Percentiles rank a stretch among this genome's conserved stretches.
Evolutionary conservation across 257 asterid species (phyloP).

Genomic region (Jaltomata sinuosa): DNA sequence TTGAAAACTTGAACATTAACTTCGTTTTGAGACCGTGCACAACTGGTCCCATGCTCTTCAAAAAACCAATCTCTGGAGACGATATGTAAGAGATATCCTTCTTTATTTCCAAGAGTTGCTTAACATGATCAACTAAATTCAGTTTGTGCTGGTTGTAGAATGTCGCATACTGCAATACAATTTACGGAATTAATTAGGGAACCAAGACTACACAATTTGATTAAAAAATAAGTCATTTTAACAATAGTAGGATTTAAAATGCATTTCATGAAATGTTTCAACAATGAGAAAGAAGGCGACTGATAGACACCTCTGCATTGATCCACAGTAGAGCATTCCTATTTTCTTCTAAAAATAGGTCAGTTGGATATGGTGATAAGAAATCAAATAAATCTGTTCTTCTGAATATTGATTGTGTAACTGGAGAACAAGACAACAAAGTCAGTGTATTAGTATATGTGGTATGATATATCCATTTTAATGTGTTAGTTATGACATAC

Average conservation of each 20-base stretch:
- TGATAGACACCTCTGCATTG: constrained; percentile 60
- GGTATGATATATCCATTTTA: neutral
- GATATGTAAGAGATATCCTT: constrained; percentile 64
- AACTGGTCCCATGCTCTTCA: constrained; percentile 44
- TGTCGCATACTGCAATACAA: constrained; percentile 39
- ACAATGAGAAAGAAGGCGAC: neutral
- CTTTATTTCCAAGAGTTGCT: constrained; percentile 4
- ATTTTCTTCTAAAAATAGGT: constrained; percentile 25
- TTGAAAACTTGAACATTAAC: constrained; percentile 42
- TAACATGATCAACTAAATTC: constrained; percentile 25
- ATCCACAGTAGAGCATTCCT: constrained; percentile 46
- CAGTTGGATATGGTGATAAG: constrained; percentile 3
- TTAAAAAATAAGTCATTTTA: neutral
- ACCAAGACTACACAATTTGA: neutral
- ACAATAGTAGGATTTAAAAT: neutral
- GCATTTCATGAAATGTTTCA: neutral
- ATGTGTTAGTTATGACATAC: constrained; percentile 27
- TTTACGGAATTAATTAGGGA: neutral
- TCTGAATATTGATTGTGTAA: neutral
- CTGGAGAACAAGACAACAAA: neutral
- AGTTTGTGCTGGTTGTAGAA: constrained; percentile 69
- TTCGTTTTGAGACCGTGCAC: constrained; percentile 33
- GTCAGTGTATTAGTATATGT: neutral
- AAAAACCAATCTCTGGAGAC: constrained; percentile 87
- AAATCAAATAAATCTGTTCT: neutral